Base-by-base conservation (phyloP, 2,329 filamentous ascomycete species). In the Nectriaceae sp. region DNA sequence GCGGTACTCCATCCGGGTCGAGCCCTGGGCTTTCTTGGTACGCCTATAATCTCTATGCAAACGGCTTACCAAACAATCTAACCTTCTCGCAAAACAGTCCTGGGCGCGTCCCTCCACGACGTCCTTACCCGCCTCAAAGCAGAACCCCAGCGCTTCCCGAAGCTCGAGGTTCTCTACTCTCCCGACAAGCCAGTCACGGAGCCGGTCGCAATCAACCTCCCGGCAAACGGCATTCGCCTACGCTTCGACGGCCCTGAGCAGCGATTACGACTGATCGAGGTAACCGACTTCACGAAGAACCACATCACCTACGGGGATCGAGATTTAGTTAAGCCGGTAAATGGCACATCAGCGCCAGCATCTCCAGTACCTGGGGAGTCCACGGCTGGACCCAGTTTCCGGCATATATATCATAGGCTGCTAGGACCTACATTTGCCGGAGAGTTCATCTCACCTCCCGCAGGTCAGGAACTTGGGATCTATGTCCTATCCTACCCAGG, bases 401-500 rank as follows among this genome's bases (percentile, higher is more conserved):
- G 87, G 50, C 90, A 95, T 68, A 87, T 99, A 57, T 99, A 97
- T 67, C 90, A 96, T 62, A 85, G 89, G 44, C 77, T 97, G n/a
- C 85, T 99, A 54, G 94, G 94, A 0, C 92, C 92, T 16, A 95
- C 93, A 0, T 97, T 96, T 66, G 89, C 89, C 1, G 94, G 94
- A 54, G 94, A 99, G 74, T 99, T 93, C 64, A 79, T 96, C 31
- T 80, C 87, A 8, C 83, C 89, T 1, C 63, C 74, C 2, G 75
- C 74, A 3, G 71, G 76, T 29, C 73, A 75, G 36, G 76, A 77
- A 11, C 75, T 76, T 15, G 92, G 92, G 15, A 88, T 84, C 19
- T 99, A 97, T 65, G 85, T 96, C 26, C 75, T 99, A 26, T 97
- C 93, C 2, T 99, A 97, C 70, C 92, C 93, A 1, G 94, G 94